Evolutionary conservation across 208 protist species (phyloP).

Genomic region (Crithidia expoeki): DNA sequence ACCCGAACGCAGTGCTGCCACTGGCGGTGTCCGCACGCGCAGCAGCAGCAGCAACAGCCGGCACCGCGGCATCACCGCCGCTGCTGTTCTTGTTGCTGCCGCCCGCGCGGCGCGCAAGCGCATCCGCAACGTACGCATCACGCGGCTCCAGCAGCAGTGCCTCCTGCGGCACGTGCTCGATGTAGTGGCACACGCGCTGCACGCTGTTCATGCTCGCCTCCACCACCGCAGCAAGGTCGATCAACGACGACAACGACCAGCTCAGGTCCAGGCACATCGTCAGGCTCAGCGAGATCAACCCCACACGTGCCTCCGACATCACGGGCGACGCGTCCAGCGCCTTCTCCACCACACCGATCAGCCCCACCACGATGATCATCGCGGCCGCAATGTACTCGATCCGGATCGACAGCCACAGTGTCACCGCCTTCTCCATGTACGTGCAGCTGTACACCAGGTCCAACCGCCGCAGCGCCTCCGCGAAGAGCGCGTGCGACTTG

Average conservation of each 20-base stretch:
- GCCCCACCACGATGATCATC: constrained; percentile 60
- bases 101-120: constrained; percentile 6
- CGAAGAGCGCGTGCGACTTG: constrained; percentile 34
- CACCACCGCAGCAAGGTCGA: constrained; percentile 50
- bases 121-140: constrained; percentile 11
- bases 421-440: constrained; percentile 56
- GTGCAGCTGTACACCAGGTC: constrained; percentile 57
- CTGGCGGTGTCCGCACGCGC: constrained; percentile 14
- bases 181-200: constrained; percentile 86
- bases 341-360: constrained; percentile 49
- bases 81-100: background rate
- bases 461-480: constrained; percentile 41
- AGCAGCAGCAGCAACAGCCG: background rate
- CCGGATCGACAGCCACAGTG: constrained; percentile 90
- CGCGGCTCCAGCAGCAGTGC: constrained; percentile 35
- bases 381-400: constrained; percentile 84
- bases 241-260: constrained; percentile 52
- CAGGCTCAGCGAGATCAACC: constrained; percentile 66
- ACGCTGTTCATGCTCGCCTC: constrained; percentile 89
- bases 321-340: constrained; percentile 19
- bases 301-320: constrained; percentile 39
- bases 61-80: background rate
- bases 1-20: constrained; percentile 9
- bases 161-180: constrained; percentile 45
- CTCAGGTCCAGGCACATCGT: constrained; percentile 69